These are phyloP conservation scores for Umbelopsis vinacea DNA, from an alignment of 192 early-diverging fungal genomes.

Conservation along the genomic window DNA sequence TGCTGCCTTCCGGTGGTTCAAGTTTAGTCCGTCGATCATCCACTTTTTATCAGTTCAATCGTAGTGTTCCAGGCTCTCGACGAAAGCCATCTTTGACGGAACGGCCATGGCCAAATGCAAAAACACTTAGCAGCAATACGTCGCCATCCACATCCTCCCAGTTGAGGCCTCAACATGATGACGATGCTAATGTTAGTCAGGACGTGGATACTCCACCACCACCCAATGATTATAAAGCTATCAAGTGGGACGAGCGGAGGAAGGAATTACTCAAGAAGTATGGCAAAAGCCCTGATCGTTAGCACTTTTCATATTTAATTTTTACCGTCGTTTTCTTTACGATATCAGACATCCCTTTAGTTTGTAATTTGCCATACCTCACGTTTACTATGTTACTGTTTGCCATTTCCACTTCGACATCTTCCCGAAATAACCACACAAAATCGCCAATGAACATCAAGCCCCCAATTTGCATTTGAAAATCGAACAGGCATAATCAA, in stretches of 20 bases:
- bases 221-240: slow-evolving; percentile 10
- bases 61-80: slow-evolving; percentile 4
- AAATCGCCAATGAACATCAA: background rate
- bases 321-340: background rate
- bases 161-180: background rate
- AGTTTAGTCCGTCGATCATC: slow-evolving; percentile 15
- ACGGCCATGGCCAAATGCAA: background rate
- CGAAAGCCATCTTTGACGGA: background rate
- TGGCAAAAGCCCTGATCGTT: slow-evolving; percentile 14
- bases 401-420: background rate
- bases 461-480: too few species aligned
- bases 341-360: background rate
- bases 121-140: background rate
- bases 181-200: background rate
- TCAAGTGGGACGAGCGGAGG: slow-evolving; percentile 19
- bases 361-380: background rate
- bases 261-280: slow-evolving; percentile 21
- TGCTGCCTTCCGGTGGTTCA: slow-evolving; percentile 14
- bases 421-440: background rate
- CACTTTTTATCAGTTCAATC: slow-evolving; percentile 29
- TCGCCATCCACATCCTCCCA: background rate
- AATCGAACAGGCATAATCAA: too few species aligned
- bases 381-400: background rate
- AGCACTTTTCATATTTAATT: background rate
- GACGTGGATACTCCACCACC: slow-evolving; percentile 1